A percentile compares a stretch with the other conserved stretches of the same genome.
Evolutionary conservation across 2,329 filamentous ascomycete species (phyloP).

Genomic region (Didymella glomerata): DNA sequence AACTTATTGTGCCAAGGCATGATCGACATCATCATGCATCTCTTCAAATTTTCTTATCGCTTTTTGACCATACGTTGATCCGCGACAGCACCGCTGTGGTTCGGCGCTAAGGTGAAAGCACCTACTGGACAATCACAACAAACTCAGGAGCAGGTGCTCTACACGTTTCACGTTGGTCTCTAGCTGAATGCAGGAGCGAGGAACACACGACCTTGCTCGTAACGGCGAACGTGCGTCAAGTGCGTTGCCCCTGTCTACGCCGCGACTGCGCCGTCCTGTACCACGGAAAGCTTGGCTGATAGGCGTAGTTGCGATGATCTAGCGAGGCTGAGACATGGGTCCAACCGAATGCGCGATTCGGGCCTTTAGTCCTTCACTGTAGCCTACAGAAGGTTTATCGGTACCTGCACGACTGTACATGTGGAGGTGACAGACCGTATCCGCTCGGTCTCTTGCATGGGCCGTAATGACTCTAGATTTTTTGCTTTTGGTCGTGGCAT

Average conservation of each 20-base stretch:
- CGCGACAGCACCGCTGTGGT: background rate
- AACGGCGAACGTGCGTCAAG: too few species aligned
- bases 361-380: background rate
- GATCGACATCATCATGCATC: background rate
- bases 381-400: background rate
- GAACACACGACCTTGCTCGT: too few species aligned
- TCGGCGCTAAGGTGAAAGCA: background rate
- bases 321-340: background rate
- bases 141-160: background rate
- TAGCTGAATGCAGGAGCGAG: background rate
- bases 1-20: background rate
- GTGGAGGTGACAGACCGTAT: too few species aligned
- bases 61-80: background rate
- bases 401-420: background rate
- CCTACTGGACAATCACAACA: background rate
- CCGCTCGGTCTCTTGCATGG: too few species aligned
- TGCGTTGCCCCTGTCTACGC: too few species aligned
- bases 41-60: background rate
- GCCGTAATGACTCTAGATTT: too few species aligned
- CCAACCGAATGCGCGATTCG: background rate
- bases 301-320: background rate
- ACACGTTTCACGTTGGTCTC: background rate
- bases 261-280: too few species aligned
- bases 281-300: background rate
- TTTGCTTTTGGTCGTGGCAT: too few species aligned